Percentiles rank a stretch among this genome's conserved stretches.
Evolutionary conservation across 148 eudicot species (phyloP).

Genomic region (Chenopodium berlandieri): DNA sequence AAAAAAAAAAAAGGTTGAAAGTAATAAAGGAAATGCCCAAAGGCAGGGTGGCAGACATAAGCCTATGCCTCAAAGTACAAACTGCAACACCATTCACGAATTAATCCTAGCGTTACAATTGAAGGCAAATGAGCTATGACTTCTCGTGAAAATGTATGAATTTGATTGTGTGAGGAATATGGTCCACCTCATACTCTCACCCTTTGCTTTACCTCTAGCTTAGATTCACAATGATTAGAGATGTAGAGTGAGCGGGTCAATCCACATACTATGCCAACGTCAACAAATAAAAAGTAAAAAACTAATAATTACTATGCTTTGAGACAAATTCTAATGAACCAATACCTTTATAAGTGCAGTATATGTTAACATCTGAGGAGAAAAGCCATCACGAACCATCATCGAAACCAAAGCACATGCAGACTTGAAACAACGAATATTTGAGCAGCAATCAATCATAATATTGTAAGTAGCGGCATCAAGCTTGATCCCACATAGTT

Average conservation of each 20-base stretch:
- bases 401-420: slow-evolving; percentile 60
- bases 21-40: background rate
- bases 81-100: background rate
- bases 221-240: background rate
- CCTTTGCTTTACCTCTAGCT: background rate
- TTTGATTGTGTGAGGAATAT: background rate
- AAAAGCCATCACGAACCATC: slow-evolving; percentile 76
- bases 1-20: background rate
- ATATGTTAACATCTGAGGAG: slow-evolving; percentile 45
- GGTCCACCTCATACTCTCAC: background rate
- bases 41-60: background rate
- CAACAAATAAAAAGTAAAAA: background rate
- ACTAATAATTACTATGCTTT: background rate
- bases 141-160: background rate
- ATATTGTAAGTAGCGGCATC: slow-evolving; percentile 65
- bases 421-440: slow-evolving; percentile 57
- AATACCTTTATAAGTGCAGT: slow-evolving; percentile 71
- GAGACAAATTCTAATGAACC: background rate
- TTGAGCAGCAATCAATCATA: slow-evolving; percentile 81
- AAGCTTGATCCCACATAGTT: slow-evolving; percentile 40
- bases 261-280: background rate
- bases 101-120: background rate
- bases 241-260: background rate
- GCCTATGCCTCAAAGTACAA: background rate
- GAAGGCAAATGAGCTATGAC: background rate